Evolutionary conservation across 768 basidiomycete genomes (phyloP), one percentile per base, ranked within the genome.

Genomic region (Pleurotus pulmonarius): DNA sequence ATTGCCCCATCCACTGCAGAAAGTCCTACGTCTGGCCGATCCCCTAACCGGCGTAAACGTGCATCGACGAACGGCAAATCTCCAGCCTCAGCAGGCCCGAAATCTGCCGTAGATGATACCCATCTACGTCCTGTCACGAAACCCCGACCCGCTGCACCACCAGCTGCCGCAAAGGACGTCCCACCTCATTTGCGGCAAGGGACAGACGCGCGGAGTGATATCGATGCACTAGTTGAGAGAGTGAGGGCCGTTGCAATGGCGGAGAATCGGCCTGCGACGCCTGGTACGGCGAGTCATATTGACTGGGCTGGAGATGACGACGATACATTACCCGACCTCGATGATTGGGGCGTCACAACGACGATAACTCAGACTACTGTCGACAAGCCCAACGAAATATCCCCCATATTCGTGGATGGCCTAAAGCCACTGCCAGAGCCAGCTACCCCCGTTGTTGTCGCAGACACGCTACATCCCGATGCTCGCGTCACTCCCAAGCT

Each of bases 251-350:
- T 83, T 5, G 87, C 88, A 7, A 88, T 90, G 83, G 84, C 77
- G 29, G 76, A 82, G 52, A 76, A 83, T 63, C 74, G 87, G 44
- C 85, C 88, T 11, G 72, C 80, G 13, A 87, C 88, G 1, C 88
- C 88, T 12, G 87, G 85, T 34, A 53, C 51, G 3, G 51, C 51
- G 4, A 88, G 84, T 57, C 90, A 92, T 60, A 87, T 92, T 57
- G 90, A 93, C 69, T 94, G 92, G 92, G 92, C 92, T 41, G 87
- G 87, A 37, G 90, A 92, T 61, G 91, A 94, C 56, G 90, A 93
- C 60, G 87, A 88, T 63, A 85, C 81, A 59, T 74, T 94, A 2
- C 91, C 92, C 4, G 89, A 91, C 69, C 76, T 94, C 24, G 83
- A 93, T 65, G 92, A 94, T 65, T 94, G 92, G 92, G 90, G 86